Percentiles rank a stretch among this genome's conserved stretches.
phyloP scores from a whole-genome alignment of 768 basidiomycete genomes.

The Termitomyces sp. region DNA sequence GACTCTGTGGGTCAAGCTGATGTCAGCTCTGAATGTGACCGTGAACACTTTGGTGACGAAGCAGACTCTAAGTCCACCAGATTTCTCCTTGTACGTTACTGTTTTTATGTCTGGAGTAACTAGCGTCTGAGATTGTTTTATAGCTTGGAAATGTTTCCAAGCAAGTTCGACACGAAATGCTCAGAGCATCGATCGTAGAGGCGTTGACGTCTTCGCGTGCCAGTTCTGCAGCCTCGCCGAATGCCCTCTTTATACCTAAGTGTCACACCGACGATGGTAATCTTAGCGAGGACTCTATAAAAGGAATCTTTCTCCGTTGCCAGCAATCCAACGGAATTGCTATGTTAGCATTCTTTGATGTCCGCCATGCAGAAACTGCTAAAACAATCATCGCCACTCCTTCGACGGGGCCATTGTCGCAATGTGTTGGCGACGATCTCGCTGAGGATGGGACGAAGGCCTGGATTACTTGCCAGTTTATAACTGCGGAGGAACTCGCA shows the following conservation, averaged over 20 bases:
- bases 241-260: background rate
- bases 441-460: conserved; percentile 17
- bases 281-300: conserved; percentile 29
- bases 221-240: background rate
- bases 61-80: conserved; percentile 27
- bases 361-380: conserved; percentile 46
- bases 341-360: conserved; percentile 56
- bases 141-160: conserved; percentile 34
- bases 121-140: background rate
- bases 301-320: conserved; percentile 51
- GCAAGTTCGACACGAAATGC: conserved; percentile 17
- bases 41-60: conserved; percentile 19
- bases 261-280: background rate
- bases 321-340: conserved; percentile 47
- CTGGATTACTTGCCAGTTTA: conserved; percentile 36
- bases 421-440: conserved; percentile 23
- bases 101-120: background rate
- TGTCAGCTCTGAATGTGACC: conserved; percentile 15
- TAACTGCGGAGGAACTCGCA: conserved; percentile 38
- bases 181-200: conserved; percentile 22
- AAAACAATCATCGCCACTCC: conserved; percentile 32
- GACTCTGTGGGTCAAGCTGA: conserved; percentile 20
- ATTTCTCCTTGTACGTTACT: conserved; percentile 27
- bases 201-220: conserved; percentile 13
- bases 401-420: conserved; percentile 20